Percentiles rank a stretch among this genome's conserved stretches.
Conservation (phyloP, 2,329 filamentous ascomycete genomes). For the Alternaria metachromatica region DNA sequence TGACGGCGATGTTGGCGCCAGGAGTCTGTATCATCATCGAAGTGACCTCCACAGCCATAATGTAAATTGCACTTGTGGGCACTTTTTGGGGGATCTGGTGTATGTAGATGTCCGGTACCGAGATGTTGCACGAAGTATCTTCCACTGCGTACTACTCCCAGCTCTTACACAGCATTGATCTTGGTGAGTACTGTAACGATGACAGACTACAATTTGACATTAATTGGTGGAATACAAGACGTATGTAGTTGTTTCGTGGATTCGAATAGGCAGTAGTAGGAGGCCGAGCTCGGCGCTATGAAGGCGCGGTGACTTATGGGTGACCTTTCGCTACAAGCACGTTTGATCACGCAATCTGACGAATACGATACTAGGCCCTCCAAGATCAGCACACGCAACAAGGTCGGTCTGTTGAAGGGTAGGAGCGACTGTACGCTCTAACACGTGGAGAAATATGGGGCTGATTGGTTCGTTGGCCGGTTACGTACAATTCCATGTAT, state of each 20-base stretch:
- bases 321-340: slow-evolving; percentile 38
- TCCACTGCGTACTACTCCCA: neutral
- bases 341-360: slow-evolving; percentile 43
- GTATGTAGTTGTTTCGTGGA: neutral
- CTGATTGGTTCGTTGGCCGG: neutral
- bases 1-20: neutral
- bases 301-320: slow-evolving; percentile 13
- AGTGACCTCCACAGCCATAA: neutral
- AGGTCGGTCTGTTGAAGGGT: neutral
- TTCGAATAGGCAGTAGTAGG: neutral
- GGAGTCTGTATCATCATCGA: neutral
- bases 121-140: neutral
- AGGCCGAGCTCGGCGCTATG: neutral
- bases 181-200: neutral
- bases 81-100: neutral
- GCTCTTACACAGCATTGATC: neutral
- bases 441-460: neutral
- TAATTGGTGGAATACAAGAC: neutral
- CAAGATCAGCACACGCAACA: neutral
- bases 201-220: neutral
- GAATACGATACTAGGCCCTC: neutral
- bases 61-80: neutral
- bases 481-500: neutral
- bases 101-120: neutral
- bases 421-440: neutral